A percentile compares a stretch with the other conserved stretches of the same genome.
phyloP scores from a whole-genome alignment of 2,329 filamentous ascomycete genomes.

The Fusarium phyllophilum region DNA sequence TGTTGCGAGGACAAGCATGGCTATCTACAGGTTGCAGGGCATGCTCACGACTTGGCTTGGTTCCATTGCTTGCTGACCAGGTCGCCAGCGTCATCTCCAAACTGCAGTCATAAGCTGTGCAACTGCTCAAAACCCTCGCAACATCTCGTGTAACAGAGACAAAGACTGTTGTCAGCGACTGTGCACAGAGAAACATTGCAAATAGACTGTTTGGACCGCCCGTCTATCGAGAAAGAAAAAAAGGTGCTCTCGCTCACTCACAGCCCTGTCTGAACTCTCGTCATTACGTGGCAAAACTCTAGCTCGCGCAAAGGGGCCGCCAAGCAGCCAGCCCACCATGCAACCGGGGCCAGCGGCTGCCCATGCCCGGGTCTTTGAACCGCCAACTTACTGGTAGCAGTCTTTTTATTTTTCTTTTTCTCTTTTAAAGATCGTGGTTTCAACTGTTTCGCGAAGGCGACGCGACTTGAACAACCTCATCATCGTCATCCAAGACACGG shows the following conservation, averaged over 20 bases:
- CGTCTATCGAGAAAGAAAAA: neutral
- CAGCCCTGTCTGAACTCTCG: constrained; percentile 34
- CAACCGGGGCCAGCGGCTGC: constrained; percentile 34
- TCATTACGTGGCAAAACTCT: constrained; percentile 46
- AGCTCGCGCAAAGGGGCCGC: constrained; percentile 44
- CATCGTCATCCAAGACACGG: neutral
- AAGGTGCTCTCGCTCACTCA: constrained; percentile 10
- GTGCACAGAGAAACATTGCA: constrained; percentile 3
- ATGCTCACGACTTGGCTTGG: constrained; percentile 4
- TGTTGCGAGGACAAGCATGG: neutral
- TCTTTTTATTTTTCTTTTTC: neutral
- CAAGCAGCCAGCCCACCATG: constrained; percentile 38
- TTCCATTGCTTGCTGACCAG: constrained; percentile 18
- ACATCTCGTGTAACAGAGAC: constrained; percentile 8
- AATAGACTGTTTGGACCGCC: constrained; percentile 10
- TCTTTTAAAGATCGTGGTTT: constrained; percentile 8
- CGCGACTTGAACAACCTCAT: constrained; percentile 1
- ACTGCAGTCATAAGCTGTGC: constrained; percentile 21
- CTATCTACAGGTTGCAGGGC: neutral
- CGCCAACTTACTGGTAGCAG: constrained; percentile 12
- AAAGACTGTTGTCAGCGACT: constrained; percentile 10
- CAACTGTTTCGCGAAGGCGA: neutral
- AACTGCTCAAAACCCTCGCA: constrained; percentile 26
- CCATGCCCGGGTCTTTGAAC: constrained; percentile 30
- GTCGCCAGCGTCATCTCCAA: constrained; percentile 40